Evolutionary conservation across 768 basidiomycete genomes (phyloP), one percentile per base, ranked within the genome.

Genomic region (Cyclocybe aegerita): DNA sequence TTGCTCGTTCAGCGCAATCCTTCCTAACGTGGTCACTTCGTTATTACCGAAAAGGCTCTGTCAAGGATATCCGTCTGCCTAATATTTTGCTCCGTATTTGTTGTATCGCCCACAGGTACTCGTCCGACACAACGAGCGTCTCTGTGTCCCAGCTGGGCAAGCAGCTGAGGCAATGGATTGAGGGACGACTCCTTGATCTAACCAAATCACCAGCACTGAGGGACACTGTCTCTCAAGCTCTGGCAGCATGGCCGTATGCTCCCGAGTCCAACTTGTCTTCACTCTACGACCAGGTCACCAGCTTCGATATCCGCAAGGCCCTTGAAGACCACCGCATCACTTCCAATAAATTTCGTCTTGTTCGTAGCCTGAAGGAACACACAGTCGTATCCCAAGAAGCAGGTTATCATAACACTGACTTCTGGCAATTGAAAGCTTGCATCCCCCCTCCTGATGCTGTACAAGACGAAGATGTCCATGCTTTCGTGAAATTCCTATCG

Each of bases 361-460:
- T 87, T 17, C 80, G 84, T 30, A 79, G 79, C 43, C 67, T 93
- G n/a, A 72, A 73, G 2, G 77, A 82, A 15, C 68, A 78, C 50
- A 71, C 80, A 2, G 58, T 66, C 5, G 61, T 65, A 10, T 62
- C 67, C 4, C 61, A 68, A 8, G 75, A 79, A 41, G 65, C 70
- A 10, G 65, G 69, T 47, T 63, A 65, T 6, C 71, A 73, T 0
- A 69, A 70, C 46, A 71, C 71, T 7, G 83, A 87, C 55, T 93
- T 95, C 64, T 97, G 93, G 93, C 79, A 83, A 35, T 69, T 96
- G 61, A 93, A 92, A 62, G 82, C 83, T 16, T 86, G 79, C 60
- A 86, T 94, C 38, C 90, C 90, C 4, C 47, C 74, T 1, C 54
- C 59, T 4, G 67, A 72, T 1, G 68, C 76, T 29, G 68, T 92